These are phyloP conservation scores for Aspergillus sp. DNA, from an alignment of 2,329 filamentous ascomycete genomes.

Conservation along the genomic window DNA sequence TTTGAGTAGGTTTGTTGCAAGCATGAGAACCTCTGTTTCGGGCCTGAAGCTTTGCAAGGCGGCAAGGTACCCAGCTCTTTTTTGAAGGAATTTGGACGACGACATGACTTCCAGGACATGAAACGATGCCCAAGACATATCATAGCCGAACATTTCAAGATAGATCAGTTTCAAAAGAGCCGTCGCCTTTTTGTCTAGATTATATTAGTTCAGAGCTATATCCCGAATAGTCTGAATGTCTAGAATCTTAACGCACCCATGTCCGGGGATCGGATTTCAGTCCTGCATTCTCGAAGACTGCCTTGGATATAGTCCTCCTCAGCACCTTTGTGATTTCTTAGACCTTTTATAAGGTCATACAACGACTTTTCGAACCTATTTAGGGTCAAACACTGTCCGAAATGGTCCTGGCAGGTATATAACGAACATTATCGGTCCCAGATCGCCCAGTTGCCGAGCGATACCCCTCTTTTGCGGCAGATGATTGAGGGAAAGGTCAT, in stretches of 20 bases:
- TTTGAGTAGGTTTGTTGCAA: conserved; percentile 94
- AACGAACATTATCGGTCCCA: conserved; percentile 20
- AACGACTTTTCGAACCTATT: conserved; percentile 98
- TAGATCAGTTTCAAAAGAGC: conserved; percentile 95
- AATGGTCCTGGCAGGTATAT: not conserved
- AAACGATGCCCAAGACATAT: conserved; percentile 99
- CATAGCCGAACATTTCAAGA: conserved; percentile 97
- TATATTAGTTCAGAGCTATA: conserved; percentile 16
- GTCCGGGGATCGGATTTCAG: conserved; percentile 89
- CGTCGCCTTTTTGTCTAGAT: conserved; percentile 86
- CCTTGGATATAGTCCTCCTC: conserved; percentile 95
- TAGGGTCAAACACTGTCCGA: not conserved
- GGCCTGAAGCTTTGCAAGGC: conserved; percentile 95
- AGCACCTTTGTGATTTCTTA: conserved; percentile 92
- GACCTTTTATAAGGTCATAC: conserved; percentile 95
- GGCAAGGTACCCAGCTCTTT: conserved; percentile 90
- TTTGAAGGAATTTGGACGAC: conserved; percentile 90
- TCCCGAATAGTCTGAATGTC: not conserved
- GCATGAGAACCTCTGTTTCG: conserved; percentile 95
- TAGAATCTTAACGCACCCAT: conserved; percentile 66
- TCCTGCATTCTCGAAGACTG: conserved; percentile 91
- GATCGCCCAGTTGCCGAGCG: not conserved
- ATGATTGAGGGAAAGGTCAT: no score
- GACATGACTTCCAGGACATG: conserved; percentile 99
- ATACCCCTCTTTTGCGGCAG: not conserved